A percentile compares a stretch with the other conserved stretches of the same genome.
Evolutionary conservation across 768 basidiomycete species (phyloP).

Genomic region (Scleroderma citrinum): DNA sequence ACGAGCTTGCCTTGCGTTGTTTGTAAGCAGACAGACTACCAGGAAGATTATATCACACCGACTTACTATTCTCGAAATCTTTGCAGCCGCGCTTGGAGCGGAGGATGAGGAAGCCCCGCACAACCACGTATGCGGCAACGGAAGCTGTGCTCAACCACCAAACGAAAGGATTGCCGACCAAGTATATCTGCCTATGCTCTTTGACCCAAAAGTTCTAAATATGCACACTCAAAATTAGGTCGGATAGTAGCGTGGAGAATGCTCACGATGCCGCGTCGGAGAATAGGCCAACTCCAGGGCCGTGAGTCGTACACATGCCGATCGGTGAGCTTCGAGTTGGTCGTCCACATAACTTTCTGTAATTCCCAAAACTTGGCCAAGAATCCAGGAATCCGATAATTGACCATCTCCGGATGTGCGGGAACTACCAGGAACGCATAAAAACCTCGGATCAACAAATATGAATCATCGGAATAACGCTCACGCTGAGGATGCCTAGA

Average conservation of each 20-base stretch:
- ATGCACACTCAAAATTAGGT: constrained; percentile 3
- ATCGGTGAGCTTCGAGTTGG: constrained; percentile 93
- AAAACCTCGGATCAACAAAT: background rate
- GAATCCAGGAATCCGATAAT: constrained; percentile 89
- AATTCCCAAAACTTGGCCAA: constrained; percentile 86
- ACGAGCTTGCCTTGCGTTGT: constrained; percentile 65
- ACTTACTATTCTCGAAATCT: constrained; percentile 88
- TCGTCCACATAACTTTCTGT: constrained; percentile 94
- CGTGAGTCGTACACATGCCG: constrained; percentile 93
- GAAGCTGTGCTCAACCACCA: constrained; percentile 85
- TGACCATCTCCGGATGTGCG: constrained; percentile 68
- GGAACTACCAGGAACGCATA: constrained; percentile 47
- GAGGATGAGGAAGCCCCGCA: constrained; percentile 77
- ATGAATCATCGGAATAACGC: background rate
- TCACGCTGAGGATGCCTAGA: constrained; percentile 52
- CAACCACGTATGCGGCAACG: constrained; percentile 57
- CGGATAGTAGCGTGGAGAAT: background rate
- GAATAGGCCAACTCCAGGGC: constrained; percentile 86
- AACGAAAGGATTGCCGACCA: constrained; percentile 89
- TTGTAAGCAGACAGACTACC: background rate
- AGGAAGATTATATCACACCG: background rate
- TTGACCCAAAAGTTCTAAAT: constrained; percentile 96
- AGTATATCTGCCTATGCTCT: constrained; percentile 91
- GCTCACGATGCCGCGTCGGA: constrained; percentile 89
- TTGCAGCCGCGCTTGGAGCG: constrained; percentile 86